phyloP scores from a whole-genome alignment of 2,329 filamentous ascomycete species.

The Claviceps capensis region DNA sequence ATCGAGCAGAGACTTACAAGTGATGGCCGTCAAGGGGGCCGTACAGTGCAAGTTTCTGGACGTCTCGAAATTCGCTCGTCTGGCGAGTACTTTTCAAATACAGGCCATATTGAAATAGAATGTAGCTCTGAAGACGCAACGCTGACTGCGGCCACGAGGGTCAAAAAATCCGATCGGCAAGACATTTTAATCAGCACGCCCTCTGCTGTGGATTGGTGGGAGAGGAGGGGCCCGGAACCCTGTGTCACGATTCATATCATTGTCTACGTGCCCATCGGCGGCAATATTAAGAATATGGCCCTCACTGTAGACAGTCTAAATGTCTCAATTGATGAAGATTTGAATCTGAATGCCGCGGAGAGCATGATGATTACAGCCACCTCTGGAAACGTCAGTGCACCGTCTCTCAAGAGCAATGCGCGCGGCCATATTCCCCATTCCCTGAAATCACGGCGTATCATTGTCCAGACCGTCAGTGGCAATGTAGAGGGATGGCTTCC shows the following conservation, averaged over 20 bases:
- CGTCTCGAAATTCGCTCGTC: constrained; percentile 30
- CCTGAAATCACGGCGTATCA: constrained; percentile 28
- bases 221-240: constrained; percentile 6
- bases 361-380: constrained; percentile 21
- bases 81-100: constrained; percentile 14
- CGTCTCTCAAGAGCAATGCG: constrained; percentile 7
- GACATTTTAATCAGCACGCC: constrained; percentile 27
- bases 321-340: constrained; percentile 25
- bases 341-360: constrained; percentile 21
- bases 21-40: constrained; percentile 9
- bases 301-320: constrained; percentile 26
- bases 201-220: constrained; percentile 18
- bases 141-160: constrained; percentile 21
- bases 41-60: constrained; percentile 27
- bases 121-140: constrained; percentile 30
- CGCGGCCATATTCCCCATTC: constrained; percentile 20
- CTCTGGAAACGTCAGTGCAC: constrained; percentile 21
- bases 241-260: constrained; percentile 24
- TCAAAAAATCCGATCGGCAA: constrained; percentile 17
- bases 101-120: constrained; percentile 29
- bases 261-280: constrained; percentile 29
- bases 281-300: constrained; percentile 22
- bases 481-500: constrained; percentile 35
- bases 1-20: constrained; percentile 25
- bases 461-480: constrained; percentile 29